Base-by-base conservation (phyloP, 2,329 filamentous ascomycete genomes). In the Hymenoscyphus fructigenus region DNA sequence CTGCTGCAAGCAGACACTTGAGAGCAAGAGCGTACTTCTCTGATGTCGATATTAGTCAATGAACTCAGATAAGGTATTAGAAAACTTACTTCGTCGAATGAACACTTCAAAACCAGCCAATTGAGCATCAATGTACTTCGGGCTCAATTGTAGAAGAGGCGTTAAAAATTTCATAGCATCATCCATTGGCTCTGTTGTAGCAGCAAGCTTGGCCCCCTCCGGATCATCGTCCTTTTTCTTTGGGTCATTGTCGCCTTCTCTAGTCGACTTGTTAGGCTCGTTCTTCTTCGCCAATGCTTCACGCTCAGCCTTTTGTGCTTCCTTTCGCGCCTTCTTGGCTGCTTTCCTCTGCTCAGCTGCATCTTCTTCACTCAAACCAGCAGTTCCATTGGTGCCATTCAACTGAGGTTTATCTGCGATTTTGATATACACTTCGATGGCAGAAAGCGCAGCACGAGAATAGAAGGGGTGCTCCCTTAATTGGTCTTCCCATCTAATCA, bases 151-250 rank as follows among this genome's bases (percentile, higher is more conserved):
- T 66, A 99, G 83, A 71, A 99, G 81, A 2, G 91, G 93, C 17
- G 79, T 82, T 64, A 99, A 78, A 76, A 95, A 97, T 77, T 94
- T 96, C 82, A 92, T 90, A 2, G 92, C 92, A 73, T 95, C 93
- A 58, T 88, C 88, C 56, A 99, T 79, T 9, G 95, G 94, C 63
- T 95, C 89, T 65, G 88, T 85, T 3, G 94, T 97, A 66, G 91
- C 86, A 20, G 91, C 86, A 65, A 98, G 83, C 77, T 91, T 91
- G 71, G 88, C 80, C 50, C 96, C 95, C 36, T 91, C 82, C 29
- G 95, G 94, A 77, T 99, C 95, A 23, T 91, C 86, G 71, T 99
- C 95, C 78, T 91, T 91, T 82, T 96, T 97, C 82, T 93, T 95
- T 10, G 83, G 79, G 66, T 88, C 90, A 29, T 84, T 85, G 50